These are phyloP conservation scores for Aspergillus ostianus DNA, from an alignment of 495 filamentous ascomycete genomes.

Conservation along the genomic window DNA sequence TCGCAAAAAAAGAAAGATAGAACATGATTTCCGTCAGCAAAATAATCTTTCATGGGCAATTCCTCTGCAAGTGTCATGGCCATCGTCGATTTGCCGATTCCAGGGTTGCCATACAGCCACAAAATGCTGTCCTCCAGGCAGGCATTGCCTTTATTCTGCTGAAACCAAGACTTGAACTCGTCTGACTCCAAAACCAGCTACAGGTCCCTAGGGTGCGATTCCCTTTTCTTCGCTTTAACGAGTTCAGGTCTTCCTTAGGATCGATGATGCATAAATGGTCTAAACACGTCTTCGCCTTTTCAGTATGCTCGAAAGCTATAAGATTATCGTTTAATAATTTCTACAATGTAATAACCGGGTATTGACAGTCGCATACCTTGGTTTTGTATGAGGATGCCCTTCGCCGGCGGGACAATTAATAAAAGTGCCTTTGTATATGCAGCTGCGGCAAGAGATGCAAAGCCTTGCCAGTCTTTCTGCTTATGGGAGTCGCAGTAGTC, in stretches of 20 bases:
- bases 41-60: constrained; percentile 12
- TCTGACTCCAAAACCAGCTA: constrained; percentile 24
- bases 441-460: constrained; percentile 32
- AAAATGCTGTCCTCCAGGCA: background rate
- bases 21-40: constrained; percentile 7
- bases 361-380: background rate
- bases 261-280: background rate
- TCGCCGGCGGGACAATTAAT: constrained; percentile 16
- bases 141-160: constrained; percentile 12
- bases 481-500: constrained; percentile 42
- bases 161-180: constrained; percentile 19
- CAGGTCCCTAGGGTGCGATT: constrained; percentile 15
- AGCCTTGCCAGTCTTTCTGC: constrained; percentile 34
- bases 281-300: background rate
- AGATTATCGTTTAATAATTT: background rate
- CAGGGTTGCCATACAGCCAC: background rate
- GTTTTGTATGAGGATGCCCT: background rate
- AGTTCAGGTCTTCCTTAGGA: background rate
- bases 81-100: background rate
- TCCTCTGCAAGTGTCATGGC: background rate
- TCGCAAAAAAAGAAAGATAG: constrained; percentile 28
- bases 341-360: background rate
- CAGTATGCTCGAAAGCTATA: background rate
- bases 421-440: constrained; percentile 34
- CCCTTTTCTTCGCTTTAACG: background rate